phyloP scores from a whole-genome alignment of 139 green algal species.

The Chlorella sp. region DNA sequence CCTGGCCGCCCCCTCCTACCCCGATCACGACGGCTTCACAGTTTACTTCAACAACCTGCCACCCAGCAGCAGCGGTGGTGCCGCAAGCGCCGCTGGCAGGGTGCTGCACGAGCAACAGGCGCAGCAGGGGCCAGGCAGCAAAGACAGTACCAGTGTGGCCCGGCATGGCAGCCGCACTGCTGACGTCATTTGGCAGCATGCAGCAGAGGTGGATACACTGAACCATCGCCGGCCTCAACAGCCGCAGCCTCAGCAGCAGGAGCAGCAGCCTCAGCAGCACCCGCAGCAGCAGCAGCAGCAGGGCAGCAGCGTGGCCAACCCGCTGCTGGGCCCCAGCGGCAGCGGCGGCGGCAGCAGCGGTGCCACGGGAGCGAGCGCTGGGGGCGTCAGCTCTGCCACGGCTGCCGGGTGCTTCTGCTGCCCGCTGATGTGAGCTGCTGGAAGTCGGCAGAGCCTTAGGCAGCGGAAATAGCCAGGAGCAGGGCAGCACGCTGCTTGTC shows the following conservation, averaged over 20 bases:
- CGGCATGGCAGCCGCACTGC: not conserved
- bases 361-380: not conserved
- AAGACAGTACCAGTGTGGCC: not conserved
- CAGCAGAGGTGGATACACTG: constrained; percentile 1
- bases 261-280: not conserved
- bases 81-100: not conserved
- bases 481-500: too few species aligned
- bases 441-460: not conserved
- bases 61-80: not conserved
- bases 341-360: not conserved
- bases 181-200: constrained; percentile 33
- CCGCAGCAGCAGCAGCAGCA: not conserved
- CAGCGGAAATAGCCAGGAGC: not conserved
- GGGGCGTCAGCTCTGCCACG: not conserved
- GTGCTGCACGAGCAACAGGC: constrained; percentile 31
- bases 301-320: not conserved
- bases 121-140: not conserved
- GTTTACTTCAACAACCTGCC: constrained; percentile 49
- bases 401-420: not conserved
- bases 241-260: too few species aligned
- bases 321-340: not conserved
- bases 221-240: not conserved
- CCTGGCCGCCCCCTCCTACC: constrained; percentile 54
- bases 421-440: not conserved
- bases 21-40: constrained; percentile 74